Base-by-base conservation (phyloP, 306 rosid genomes). In the Dryas octopetala region DNA sequence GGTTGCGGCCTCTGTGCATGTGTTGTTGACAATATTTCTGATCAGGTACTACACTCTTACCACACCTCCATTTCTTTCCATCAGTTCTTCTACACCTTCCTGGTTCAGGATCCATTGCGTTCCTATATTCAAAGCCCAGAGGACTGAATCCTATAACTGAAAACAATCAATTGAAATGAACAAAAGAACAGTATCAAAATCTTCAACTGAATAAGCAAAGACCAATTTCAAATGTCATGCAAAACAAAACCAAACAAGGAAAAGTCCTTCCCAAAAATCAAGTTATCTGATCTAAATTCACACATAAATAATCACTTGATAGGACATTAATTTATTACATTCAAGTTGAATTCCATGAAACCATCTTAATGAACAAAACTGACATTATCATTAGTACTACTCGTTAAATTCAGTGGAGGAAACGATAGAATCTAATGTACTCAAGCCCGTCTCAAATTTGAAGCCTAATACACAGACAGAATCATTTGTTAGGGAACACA, bases 11-110 rank as follows among this genome's bases (percentile, higher is more conserved):
- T 83, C 97, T 88, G 75, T 91, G 96, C 83, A 88, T 86, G 85
- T 93, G 98, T 48, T 83, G 80, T 73, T 89, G 89, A 58, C 98
- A 93, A 81, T 93, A 93, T 80, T 89, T 93, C 73, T 86, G 86
- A 54, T 71, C 73, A 44, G 87, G 89, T 19, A 93, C 49, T 19
- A 79, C 74, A 8, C 68, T 68, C 76, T 50, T 87, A 32, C 87
- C 17, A 68, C 98, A 93, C 80, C 98, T 86, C 97, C 98, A 91
- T 86, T 85, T 91, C 91, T 91, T 93, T 66, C 98, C 98, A 81
- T 93, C 97, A 12, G 98, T 93, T 86, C 97, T 91, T 83, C 97
- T 87, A 67, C 98, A 93, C 83, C 97, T 84, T 68, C 85, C 80
- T 5, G 88, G 90, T 57, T 88, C 98, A 71, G 83, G 74, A 84